Conservation (phyloP, 306 rosid genomes). For the Acacia acuminata region DNA sequence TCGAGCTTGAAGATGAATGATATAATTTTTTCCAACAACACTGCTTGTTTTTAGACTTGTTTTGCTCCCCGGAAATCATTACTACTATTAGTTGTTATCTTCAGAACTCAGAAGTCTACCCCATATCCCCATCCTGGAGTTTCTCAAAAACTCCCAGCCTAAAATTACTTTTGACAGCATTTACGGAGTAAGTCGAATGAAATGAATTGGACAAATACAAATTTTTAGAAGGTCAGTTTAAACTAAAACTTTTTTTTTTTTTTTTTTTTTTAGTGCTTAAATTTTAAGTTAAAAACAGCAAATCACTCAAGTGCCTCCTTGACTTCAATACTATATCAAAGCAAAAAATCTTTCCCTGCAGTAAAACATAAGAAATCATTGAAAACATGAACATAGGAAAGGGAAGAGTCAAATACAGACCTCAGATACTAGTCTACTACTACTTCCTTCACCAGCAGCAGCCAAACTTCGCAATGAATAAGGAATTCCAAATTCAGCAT, state of each 20-base stretch:
- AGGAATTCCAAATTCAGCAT: slow-evolving; percentile 63
- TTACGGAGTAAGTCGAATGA: not conserved
- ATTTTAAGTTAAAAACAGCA: not conserved
- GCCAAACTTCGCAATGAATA: slow-evolving; percentile 66
- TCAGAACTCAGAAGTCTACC: slow-evolving; percentile 21
- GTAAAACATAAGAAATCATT: slow-evolving; percentile 4
- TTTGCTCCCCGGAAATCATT: slow-evolving; percentile 24
- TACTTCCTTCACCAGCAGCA: slow-evolving; percentile 60
- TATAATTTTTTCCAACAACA: not conserved
- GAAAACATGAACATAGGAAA: slow-evolving; percentile 25
- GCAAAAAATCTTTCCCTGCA: not conserved
- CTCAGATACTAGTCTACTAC: slow-evolving; percentile 82
- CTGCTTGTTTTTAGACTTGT: slow-evolving; percentile 4
- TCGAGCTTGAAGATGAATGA: not conserved
- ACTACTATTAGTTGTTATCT: not conserved
- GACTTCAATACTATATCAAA: not conserved
- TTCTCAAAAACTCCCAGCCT: not conserved
- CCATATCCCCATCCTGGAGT: not conserved
- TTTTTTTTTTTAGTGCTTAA: not conserved
- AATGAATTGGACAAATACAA: slow-evolving; percentile 9
- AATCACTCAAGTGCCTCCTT: slow-evolving; percentile 4
- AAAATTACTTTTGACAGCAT: not conserved
- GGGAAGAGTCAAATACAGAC: slow-evolving; percentile 44
- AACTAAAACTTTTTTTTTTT: slow-evolving; percentile 10
- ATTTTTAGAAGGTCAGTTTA: slow-evolving; percentile 1